A percentile compares a stretch with the other conserved stretches of the same genome.
phyloP scores from a whole-genome alignment of 2,329 filamentous ascomycete species.

The Monilinia polystroma region DNA sequence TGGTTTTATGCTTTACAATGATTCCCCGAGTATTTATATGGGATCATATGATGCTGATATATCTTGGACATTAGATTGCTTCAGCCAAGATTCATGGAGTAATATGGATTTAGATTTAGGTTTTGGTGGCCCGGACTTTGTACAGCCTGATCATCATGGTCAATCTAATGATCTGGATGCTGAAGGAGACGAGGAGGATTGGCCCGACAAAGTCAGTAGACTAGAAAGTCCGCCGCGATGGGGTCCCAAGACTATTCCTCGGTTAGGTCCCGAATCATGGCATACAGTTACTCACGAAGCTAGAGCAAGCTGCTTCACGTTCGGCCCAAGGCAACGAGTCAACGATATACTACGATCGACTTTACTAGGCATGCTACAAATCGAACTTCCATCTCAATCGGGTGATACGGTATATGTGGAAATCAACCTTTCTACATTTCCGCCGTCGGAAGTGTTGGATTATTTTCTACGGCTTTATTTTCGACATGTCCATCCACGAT shows the following conservation, averaged over 20 bases:
- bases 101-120: constrained; percentile 17
- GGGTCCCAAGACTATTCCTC: constrained; percentile 29
- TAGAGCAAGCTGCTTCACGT: constrained; percentile 26
- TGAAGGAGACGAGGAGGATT: constrained; percentile 37
- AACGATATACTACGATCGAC: constrained; percentile 28
- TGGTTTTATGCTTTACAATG: constrained; percentile 36
- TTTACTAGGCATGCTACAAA: constrained; percentile 27
- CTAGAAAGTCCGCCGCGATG: constrained; percentile 24
- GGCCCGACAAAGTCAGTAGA: constrained; percentile 35
- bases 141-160: not conserved
- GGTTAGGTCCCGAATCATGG: constrained; percentile 34
- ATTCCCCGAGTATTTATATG: constrained; percentile 33
- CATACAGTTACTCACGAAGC: constrained; percentile 35
- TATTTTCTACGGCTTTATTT: constrained; percentile 38
- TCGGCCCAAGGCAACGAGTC: constrained; percentile 30
- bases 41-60: constrained; percentile 39
- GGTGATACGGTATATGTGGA: constrained; percentile 23
- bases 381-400: constrained; percentile 16
- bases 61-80: constrained; percentile 36
- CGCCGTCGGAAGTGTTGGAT: constrained; percentile 34
- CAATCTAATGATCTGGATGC: constrained; percentile 28
- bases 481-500: constrained; percentile 35
- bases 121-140: not conserved
- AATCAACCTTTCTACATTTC: constrained; percentile 34
- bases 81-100: constrained; percentile 21